A percentile compares a stretch with the other conserved stretches of the same genome.
These are phyloP conservation scores for Lycium barbarum DNA, from an alignment of 257 asterid genomes.

Conservation along the genomic window DNA sequence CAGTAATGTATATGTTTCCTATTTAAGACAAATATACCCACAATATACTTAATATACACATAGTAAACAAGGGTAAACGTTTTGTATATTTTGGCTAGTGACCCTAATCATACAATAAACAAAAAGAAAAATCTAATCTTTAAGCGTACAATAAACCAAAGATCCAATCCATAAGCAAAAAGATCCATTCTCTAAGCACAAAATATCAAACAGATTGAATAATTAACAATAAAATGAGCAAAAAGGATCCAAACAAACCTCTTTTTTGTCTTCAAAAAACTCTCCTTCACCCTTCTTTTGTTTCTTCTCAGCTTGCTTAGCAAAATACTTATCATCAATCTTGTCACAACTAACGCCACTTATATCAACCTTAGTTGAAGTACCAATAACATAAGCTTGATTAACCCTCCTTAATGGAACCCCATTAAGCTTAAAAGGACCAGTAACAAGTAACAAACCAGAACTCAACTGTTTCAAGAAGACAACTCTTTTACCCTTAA, in stretches of 20 bases:
- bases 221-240: neutral
- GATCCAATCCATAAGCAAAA: neutral
- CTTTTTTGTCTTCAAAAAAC: constrained; percentile 35
- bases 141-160: neutral
- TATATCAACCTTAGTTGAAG: constrained; percentile 26
- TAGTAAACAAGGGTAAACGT: no score
- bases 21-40: no score
- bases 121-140: neutral
- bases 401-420: constrained; percentile 35
- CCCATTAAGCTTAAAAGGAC: constrained; percentile 34
- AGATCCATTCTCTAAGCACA: neutral
- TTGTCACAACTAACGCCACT: constrained; percentile 30
- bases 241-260: constrained; percentile 1
- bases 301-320: constrained; percentile 32
- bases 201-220: neutral
- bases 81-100: no score
- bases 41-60: no score
- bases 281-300: constrained; percentile 24
- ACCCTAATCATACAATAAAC: neutral
- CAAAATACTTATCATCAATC: constrained; percentile 36
- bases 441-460: constrained; percentile 26
- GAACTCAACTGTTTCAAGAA: constrained; percentile 26
- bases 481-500: constrained; percentile 32
- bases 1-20: no score
- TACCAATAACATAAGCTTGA: constrained; percentile 34